A percentile compares a stretch with the other conserved stretches of the same genome.
These are phyloP conservation scores for Zostera marina DNA, from an alignment of 116 monocot species.

Conservation along the genomic window DNA sequence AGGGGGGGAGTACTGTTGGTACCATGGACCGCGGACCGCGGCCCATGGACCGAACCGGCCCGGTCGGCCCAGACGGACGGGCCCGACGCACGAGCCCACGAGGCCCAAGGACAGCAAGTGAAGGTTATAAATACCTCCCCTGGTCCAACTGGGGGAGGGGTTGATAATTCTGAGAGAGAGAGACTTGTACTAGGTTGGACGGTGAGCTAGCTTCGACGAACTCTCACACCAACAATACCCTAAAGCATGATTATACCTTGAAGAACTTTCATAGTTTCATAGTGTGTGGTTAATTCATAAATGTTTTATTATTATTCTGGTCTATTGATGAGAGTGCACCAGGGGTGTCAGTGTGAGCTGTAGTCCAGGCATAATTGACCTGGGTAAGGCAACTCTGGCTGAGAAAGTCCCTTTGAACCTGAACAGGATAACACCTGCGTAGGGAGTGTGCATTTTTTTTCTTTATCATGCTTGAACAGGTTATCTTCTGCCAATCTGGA, in stretches of 20 bases:
- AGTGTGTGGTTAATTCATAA: neutral
- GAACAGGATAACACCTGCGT: constrained; percentile 99
- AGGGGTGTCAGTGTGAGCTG: constrained; percentile 72
- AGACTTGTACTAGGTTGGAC: no score
- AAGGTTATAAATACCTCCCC: no score
- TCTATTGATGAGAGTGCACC: constrained; percentile 70
- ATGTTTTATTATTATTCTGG: neutral
- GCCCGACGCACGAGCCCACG: no score
- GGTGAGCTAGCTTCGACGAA: no score
- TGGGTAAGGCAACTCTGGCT: constrained; percentile 44
- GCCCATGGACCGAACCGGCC: no score
- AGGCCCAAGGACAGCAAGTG: no score
- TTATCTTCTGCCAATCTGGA: constrained; percentile 1
- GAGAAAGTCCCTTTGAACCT: constrained; percentile 99
- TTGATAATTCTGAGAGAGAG: no score
- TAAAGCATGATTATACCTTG: constrained; percentile 2
- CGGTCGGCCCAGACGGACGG: no score
- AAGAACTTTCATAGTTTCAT: constrained; percentile 11
- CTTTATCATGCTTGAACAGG: constrained; percentile 13
- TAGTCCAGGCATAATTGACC: constrained; percentile 15
- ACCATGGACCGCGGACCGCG: no score
- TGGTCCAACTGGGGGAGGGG: no score
- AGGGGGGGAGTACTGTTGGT: no score
- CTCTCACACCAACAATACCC: no score
- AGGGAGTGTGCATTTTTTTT: constrained; percentile 85